phyloP scores from a whole-genome alignment of 768 basidiomycete genomes.

The Suillus weaverae region DNA sequence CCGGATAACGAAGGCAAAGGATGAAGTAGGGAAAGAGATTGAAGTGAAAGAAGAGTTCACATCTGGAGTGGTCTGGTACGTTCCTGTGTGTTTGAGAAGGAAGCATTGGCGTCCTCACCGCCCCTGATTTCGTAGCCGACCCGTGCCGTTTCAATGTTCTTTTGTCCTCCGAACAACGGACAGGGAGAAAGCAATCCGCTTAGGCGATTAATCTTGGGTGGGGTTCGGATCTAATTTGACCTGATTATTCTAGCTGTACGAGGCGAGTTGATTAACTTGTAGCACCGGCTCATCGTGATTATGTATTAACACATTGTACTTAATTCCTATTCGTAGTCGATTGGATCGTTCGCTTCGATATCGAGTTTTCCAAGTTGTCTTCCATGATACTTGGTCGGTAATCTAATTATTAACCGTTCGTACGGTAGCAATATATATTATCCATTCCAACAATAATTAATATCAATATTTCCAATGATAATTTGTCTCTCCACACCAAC shows the following conservation, averaged over 20 bases:
- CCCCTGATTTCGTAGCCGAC: slow-evolving; percentile 24
- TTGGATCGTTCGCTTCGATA: too few relatives aligned
- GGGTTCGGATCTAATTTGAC: not conserved
- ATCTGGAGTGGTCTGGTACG: slow-evolving; percentile 34
- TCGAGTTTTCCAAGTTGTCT: not conserved
- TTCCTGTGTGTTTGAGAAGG: slow-evolving; percentile 8
- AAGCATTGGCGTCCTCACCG: not conserved
- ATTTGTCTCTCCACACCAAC: not conserved
- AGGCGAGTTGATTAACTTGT: not conserved
- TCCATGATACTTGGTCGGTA: not conserved
- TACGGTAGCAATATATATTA: not conserved
- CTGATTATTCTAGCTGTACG: not conserved
- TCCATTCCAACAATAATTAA: not conserved
- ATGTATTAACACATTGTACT: not conserved
- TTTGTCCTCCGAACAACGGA: slow-evolving; percentile 27
- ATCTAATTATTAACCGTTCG: not conserved
- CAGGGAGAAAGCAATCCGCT: slow-evolving; percentile 22
- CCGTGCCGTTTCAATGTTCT: slow-evolving; percentile 31
- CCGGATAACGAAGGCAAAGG: slow-evolving; percentile 15
- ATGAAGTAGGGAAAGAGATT: slow-evolving; percentile 22
- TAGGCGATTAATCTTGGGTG: slow-evolving; percentile 8
- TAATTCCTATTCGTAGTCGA: not conserved
- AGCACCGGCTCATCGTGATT: not conserved
- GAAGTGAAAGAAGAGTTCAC: slow-evolving; percentile 31
- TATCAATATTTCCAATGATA: not conserved